A percentile compares a stretch with the other conserved stretches of the same genome.
Evolutionary conservation across 2,329 filamentous ascomycete species (phyloP).

Genomic region (Xylariaceae sp.): DNA sequence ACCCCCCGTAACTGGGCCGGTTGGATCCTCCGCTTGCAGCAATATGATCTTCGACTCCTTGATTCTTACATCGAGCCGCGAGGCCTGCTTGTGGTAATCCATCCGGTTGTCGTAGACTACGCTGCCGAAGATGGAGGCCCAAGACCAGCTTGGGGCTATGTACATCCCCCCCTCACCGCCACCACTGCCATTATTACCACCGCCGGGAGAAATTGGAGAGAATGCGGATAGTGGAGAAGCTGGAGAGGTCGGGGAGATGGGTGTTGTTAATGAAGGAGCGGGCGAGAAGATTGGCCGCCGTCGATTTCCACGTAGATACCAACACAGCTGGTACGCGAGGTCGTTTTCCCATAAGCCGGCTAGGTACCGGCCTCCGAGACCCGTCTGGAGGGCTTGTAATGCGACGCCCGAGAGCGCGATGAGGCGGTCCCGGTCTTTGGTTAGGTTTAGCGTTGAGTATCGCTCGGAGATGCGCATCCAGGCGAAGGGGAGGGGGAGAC

Average conservation of each 20-base stretch:
- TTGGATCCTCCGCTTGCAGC: background rate
- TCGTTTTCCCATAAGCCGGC: slow-evolving; percentile 12
- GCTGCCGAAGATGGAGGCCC: slow-evolving; percentile 12
- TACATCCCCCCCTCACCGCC: slow-evolving; percentile 1
- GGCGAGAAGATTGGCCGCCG: background rate
- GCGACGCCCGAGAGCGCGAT: slow-evolving; percentile 13
- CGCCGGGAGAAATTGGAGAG: background rate
- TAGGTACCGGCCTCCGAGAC: slow-evolving; percentile 9
- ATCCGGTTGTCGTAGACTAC: slow-evolving; percentile 6
- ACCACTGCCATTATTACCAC: background rate
- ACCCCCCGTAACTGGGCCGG: slow-evolving; percentile 1
- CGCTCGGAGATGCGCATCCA: slow-evolving; percentile 15
- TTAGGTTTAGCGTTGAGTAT: slow-evolving; percentile 9
- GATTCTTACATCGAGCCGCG: slow-evolving; percentile 8
- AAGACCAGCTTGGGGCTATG: slow-evolving; percentile 13
- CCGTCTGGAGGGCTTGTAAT: slow-evolving; percentile 5
- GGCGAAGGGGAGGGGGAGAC: slow-evolving; percentile 6
- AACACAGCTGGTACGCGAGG: slow-evolving; percentile 12
- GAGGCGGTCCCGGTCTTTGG: slow-evolving; percentile 7
- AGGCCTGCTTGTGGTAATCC: slow-evolving; percentile 3
- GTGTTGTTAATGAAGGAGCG: background rate
- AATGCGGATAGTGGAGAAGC: background rate
- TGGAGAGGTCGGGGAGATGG: background rate
- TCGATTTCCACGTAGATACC: background rate
- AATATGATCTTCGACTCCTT: slow-evolving; percentile 5